Conservation (phyloP, 2,329 filamentous ascomycete species). For the Rachicladosporium sp. region DNA sequence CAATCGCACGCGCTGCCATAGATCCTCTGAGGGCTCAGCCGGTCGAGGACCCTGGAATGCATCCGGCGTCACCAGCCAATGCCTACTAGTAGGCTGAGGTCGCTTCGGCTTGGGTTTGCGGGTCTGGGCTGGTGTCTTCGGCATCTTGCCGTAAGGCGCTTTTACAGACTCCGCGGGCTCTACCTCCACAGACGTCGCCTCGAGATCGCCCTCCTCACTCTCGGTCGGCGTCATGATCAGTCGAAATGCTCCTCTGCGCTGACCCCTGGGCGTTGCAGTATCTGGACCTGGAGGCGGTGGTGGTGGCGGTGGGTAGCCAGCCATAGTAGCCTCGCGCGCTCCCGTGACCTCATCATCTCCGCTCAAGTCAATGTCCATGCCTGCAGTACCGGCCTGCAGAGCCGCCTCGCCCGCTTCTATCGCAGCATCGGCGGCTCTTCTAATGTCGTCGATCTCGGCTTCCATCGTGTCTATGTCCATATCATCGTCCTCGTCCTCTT, state of each 20-base stretch:
- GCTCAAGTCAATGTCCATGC: conserved; percentile 37
- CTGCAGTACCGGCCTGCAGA: conserved; percentile 21
- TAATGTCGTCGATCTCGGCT: conserved; percentile 22
- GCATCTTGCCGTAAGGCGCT: conserved; percentile 46
- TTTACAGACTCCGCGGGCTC: conserved; percentile 2
- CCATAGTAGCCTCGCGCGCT: conserved; percentile 64
- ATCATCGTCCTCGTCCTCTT: conserved; percentile 29
- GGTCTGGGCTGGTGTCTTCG: conserved; percentile 56
- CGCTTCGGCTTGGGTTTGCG: conserved; percentile 28
- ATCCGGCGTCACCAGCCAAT: conserved; percentile 76
- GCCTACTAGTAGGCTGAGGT: conserved; percentile 54
- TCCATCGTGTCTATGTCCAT: conserved; percentile 35
- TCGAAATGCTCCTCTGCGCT: conserved; percentile 5
- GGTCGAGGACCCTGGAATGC: conserved; percentile 40
- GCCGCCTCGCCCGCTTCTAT: conserved; percentile 3
- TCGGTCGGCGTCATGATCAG: conserved; percentile 19
- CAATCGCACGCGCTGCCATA: conserved; percentile 77
- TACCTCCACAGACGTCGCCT: conserved; percentile 30
- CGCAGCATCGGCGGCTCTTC: conserved; percentile 14
- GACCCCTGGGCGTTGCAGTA: neutral
- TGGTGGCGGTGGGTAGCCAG: conserved; percentile 60
- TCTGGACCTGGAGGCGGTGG: conserved; percentile 35
- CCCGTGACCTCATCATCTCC: conserved; percentile 47
- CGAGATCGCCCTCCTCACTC: conserved; percentile 35
- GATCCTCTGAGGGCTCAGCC: conserved; percentile 62